A percentile compares a stretch with the other conserved stretches of the same genome.
phyloP scores from a whole-genome alignment of 2,329 filamentous ascomycete species.

The Leptoxyphium fumago region DNA sequence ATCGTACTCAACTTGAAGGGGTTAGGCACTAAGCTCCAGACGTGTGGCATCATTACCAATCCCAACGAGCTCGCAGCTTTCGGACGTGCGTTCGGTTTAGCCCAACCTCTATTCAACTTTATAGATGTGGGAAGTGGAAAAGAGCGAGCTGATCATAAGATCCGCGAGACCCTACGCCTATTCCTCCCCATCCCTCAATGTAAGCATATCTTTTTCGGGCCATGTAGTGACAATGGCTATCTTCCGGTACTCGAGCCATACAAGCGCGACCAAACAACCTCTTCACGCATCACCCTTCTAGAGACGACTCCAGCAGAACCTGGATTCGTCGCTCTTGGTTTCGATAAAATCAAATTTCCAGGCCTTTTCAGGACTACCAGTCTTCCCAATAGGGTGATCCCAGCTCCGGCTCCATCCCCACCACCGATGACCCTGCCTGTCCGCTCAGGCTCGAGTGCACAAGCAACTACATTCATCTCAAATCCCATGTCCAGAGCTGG shows the following conservation, averaged over 20 bases:
- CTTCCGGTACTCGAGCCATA: conserved; percentile 31
- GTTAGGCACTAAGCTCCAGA: conserved; percentile 27
- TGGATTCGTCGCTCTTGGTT: conserved; percentile 28
- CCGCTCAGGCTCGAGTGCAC: background rate
- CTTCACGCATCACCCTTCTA: conserved; percentile 29
- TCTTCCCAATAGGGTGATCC: conserved; percentile 20
- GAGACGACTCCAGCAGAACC: conserved; percentile 28
- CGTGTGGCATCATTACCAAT: conserved; percentile 25
- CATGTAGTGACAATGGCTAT: conserved; percentile 30
- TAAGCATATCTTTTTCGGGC: conserved; percentile 33
- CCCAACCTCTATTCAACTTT: conserved; percentile 32
- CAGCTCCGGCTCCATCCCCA: background rate
- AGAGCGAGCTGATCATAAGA: conserved; percentile 32
- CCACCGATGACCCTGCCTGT: background rate
- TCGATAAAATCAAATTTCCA: conserved; percentile 25
- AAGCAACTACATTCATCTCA: background rate
- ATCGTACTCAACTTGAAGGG: conserved; percentile 34
- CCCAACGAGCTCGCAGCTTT: conserved; percentile 27
- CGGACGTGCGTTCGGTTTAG: conserved; percentile 28
- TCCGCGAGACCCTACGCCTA: conserved; percentile 31
- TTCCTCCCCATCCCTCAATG: conserved; percentile 32
- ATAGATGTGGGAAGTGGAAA: conserved; percentile 33
- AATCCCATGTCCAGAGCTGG: background rate
- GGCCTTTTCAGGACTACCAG: conserved; percentile 27
- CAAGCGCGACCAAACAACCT: conserved; percentile 24